Percentiles rank a stretch among this genome's conserved stretches.
phyloP scores from a whole-genome alignment of 2,329 filamentous ascomycete species.

The Diaporthe citri region DNA sequence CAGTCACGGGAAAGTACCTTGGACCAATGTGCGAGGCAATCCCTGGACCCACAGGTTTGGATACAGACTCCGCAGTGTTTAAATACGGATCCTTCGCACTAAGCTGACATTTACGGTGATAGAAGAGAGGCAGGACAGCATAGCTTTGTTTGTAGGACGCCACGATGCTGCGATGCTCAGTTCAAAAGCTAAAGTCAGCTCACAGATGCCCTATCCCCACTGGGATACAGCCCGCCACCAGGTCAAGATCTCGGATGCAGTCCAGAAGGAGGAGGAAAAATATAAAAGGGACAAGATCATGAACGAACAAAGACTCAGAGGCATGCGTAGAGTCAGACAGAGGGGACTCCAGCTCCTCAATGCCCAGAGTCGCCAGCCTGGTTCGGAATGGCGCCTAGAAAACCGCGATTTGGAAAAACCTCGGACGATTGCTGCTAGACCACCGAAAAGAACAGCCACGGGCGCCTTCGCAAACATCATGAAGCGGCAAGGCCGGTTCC shows the following conservation, averaged over 20 bases:
- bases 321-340: constrained; percentile 36
- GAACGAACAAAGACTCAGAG: constrained; percentile 24
- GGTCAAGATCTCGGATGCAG: constrained; percentile 29
- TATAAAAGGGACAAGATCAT: constrained; percentile 32
- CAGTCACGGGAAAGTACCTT: constrained; percentile 37
- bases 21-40: constrained; percentile 39
- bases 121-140: background rate
- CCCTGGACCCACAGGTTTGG: constrained; percentile 28
- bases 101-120: background rate
- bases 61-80: background rate
- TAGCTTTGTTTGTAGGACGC: constrained; percentile 35
- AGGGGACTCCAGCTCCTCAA: constrained; percentile 36
- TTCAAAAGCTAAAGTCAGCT: background rate
- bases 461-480: constrained; percentile 39
- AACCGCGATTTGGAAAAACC: constrained; percentile 8
- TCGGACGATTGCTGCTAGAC: background rate
- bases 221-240: constrained; percentile 52
- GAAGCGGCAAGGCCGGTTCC: constrained; percentile 37
- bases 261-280: constrained; percentile 36
- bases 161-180: fast-evolving
- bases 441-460: constrained; percentile 31
- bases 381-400: constrained; percentile 37
- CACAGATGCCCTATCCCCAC: constrained; percentile 57
- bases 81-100: fast-evolving
- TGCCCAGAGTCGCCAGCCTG: constrained; percentile 36